Evolutionary conservation across 2,329 filamentous ascomycete species (phyloP), one percentile per base, ranked within the genome.

Genomic region (Paecilomyces dactylethromorphus): DNA sequence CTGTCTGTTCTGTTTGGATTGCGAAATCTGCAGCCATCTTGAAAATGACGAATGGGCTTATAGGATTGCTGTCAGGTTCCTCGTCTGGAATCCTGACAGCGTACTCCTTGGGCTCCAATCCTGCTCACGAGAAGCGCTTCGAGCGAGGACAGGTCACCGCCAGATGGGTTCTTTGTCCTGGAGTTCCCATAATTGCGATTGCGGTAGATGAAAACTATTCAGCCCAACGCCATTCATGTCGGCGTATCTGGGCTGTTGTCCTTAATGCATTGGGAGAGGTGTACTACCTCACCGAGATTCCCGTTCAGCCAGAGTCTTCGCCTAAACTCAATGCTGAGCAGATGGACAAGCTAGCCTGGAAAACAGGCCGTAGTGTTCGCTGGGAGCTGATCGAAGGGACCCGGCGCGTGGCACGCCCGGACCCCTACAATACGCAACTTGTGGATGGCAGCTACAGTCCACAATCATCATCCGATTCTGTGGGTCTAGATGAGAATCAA

Each of bases 221-320:
- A 54, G 73, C 82, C 26, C 87, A 86, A 65, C 87, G 92, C 31
- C 87, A 87, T 69, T 78, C 83, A 3, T 79, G 87, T 55, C 84
- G 85, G 12, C 87, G 92, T 29, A 84, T 94, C 12, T 97, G 92
- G 91, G 91, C 90, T n/a, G 88, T 93, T 50, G 90, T 86, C n/a
- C 76, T 99, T 56, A 99, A 99, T 71, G 93, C 94, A 0, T 79
- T 99, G 8, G 94, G 94, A 1, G 94, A 99, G 72, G 79, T 96
- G 0, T 97, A 88, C 72, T 96, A 93, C 65, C 79, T 97, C 1
- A 88, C 84, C 1, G 86, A 90, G 54, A 81, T 87, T 6, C 91
- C 91, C 0, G 80, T 74, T 26, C 80, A 81, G 35, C 78, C 82
- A 21, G 78, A 83, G 7, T 65, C 79, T 3, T 77, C 79, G 32